A percentile compares a stretch with the other conserved stretches of the same genome.
Conservation (phyloP, 805 yeast species). For the Candida glaebosa region DNA sequence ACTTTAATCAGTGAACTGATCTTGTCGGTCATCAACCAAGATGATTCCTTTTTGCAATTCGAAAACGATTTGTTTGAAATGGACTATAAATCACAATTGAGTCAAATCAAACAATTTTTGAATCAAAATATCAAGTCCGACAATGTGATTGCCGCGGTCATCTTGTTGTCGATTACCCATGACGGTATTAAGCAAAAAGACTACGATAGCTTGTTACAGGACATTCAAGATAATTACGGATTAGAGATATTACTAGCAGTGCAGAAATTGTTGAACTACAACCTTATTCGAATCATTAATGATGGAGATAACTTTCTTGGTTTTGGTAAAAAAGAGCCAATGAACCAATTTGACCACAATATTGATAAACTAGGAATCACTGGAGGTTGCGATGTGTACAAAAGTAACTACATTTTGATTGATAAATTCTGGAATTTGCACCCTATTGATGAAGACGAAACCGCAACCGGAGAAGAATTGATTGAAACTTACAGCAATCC, state of each 20-base stretch:
- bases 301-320: slow-evolving; percentile 20
- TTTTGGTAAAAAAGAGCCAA: slow-evolving; percentile 7
- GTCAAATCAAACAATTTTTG: slow-evolving; percentile 36
- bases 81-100: slow-evolving; percentile 32
- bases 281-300: slow-evolving; percentile 38
- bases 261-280: slow-evolving; percentile 46
- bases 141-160: slow-evolving; percentile 50
- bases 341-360: slow-evolving; percentile 10
- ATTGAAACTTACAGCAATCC: slow-evolving; percentile 43
- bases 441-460: slow-evolving; percentile 34
- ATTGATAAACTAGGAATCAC: slow-evolving; percentile 27
- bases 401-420: slow-evolving; percentile 34
- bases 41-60: slow-evolving; percentile 50
- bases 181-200: slow-evolving; percentile 71
- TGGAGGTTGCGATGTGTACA: slow-evolving; percentile 26
- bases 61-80: slow-evolving; percentile 65
- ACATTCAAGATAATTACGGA: slow-evolving; percentile 65
- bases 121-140: slow-evolving; percentile 30
- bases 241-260: slow-evolving; percentile 46
- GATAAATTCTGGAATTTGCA: slow-evolving; percentile 46
- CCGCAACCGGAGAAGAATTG: slow-evolving; percentile 11
- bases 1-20: slow-evolving; percentile 70
- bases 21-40: slow-evolving; percentile 42
- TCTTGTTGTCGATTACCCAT: slow-evolving; percentile 58
- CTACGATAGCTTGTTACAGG: slow-evolving; percentile 49